These are phyloP conservation scores for Letharia columbiana DNA, from an alignment of 495 filamentous ascomycete species.

Conservation along the genomic window DNA sequence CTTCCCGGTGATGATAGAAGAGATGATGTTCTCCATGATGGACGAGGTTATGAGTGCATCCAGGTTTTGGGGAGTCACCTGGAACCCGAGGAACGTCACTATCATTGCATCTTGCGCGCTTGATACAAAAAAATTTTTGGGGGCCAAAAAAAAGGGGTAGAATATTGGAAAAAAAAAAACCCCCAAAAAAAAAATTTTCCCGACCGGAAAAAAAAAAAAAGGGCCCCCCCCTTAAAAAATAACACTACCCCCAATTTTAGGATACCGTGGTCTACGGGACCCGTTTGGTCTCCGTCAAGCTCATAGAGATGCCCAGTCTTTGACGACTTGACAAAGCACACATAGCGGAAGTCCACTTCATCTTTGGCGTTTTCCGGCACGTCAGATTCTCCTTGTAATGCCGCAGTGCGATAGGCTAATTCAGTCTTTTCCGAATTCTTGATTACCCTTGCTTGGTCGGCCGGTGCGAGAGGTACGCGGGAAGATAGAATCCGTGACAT, in stretches of 20 bases:
- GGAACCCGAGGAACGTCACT: background rate
- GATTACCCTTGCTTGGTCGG: conserved; percentile 1
- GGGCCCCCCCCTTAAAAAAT: too few species aligned
- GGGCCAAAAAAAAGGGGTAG: too few species aligned
- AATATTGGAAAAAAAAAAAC: too few species aligned
- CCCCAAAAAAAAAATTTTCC: too few species aligned
- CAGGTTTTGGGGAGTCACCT: background rate
- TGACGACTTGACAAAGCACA: conserved; percentile 15
- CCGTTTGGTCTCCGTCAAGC: background rate
- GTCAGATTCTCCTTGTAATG: conserved; percentile 7
- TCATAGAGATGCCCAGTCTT: background rate
- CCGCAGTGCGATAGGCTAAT: background rate
- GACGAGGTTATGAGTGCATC: background rate
- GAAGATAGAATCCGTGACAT: background rate
- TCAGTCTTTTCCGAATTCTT: conserved; percentile 7
- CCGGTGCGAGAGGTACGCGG: background rate
- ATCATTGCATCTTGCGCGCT: background rate
- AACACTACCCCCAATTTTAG: too few species aligned
- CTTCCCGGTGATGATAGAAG: conserved; percentile 21
- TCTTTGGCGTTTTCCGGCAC: conserved; percentile 7
- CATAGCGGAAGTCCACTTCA: conserved; percentile 10
- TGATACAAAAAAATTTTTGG: too few species aligned
- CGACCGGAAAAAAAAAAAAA: too few species aligned
- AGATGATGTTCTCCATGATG: conserved; percentile 16
- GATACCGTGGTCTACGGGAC: too few species aligned